These are phyloP conservation scores for Fusarium musae DNA, from an alignment of 2,329 filamentous ascomycete species.

Conservation along the genomic window DNA sequence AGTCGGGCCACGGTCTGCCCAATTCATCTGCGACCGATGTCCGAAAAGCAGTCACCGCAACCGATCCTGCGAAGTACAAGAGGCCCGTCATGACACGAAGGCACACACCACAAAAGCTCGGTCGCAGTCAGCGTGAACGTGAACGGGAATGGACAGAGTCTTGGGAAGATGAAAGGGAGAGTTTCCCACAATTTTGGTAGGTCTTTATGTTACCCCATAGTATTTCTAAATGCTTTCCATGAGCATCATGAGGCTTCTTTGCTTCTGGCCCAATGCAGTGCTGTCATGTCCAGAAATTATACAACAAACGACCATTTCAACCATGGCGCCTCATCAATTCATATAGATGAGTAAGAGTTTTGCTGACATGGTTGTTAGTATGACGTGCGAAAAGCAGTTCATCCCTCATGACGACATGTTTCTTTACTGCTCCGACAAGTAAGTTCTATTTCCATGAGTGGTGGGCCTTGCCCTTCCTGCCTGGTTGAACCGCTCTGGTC, in stretches of 20 bases:
- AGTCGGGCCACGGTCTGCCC: constrained; percentile 64
- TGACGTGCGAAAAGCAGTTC: constrained; percentile 76
- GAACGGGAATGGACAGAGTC: constrained; percentile 63
- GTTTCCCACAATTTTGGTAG: constrained; percentile 74
- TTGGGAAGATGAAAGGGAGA: constrained; percentile 69
- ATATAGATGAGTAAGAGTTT: not conserved
- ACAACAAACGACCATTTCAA: not conserved
- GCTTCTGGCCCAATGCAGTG: constrained; percentile 32
- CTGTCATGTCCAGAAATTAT: constrained; percentile 32
- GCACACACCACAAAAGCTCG: constrained; percentile 60
- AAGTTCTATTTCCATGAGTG: constrained; percentile 49
- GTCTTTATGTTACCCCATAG: constrained; percentile 47
- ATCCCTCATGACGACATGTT: constrained; percentile 66
- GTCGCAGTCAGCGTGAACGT: constrained; percentile 62
- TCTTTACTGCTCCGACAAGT: constrained; percentile 73
- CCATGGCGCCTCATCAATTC: not conserved
- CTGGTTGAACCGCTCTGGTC: constrained; percentile 14
- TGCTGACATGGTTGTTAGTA: constrained; percentile 56
- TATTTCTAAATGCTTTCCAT: constrained; percentile 14
- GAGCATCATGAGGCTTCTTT: constrained; percentile 19
- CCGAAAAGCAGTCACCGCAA: constrained; percentile 59
- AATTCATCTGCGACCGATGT: constrained; percentile 67
- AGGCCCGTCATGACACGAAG: constrained; percentile 59
- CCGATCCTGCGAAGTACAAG: constrained; percentile 60
- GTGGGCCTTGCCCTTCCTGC: constrained; percentile 27